Conservation (phyloP, 164 flowering plant species). For the Nelumbo lutea region DNA sequence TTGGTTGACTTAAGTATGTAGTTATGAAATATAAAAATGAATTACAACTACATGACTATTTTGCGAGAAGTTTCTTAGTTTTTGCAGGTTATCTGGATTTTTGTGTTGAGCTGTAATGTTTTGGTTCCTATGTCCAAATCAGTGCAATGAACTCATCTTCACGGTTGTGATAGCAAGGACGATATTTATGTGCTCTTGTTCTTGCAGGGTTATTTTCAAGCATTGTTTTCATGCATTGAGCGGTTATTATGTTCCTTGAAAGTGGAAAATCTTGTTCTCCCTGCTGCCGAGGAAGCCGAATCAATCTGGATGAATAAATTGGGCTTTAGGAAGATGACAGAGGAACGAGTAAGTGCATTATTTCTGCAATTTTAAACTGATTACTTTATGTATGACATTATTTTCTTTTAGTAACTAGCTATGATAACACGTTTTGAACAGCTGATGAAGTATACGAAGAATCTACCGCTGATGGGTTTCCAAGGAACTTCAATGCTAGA, state of each 20-base stretch:
- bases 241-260: not conserved
- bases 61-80: too few species aligned
- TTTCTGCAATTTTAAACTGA: not conserved
- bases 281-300: not conserved
- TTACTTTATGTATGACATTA: not conserved
- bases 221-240: not conserved
- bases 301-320: not conserved
- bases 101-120: too few species aligned
- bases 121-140: too few species aligned
- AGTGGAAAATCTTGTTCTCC: not conserved
- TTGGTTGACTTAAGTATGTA: too few species aligned
- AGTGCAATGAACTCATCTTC: too few species aligned
- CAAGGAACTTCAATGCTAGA: constrained; percentile 59
- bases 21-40: too few species aligned
- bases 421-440: constrained; percentile 11
- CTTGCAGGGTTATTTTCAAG: not conserved
- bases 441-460: constrained; percentile 34
- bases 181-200: not conserved
- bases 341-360: not conserved
- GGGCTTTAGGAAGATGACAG: not conserved
- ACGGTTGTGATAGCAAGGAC: too few species aligned
- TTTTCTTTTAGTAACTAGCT: not conserved
- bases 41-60: too few species aligned
- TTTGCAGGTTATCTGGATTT: too few species aligned
- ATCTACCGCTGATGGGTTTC: constrained; percentile 45